Conservation (phyloP, 148 eudicot genomes). For the Simmondsia chinensis region DNA sequence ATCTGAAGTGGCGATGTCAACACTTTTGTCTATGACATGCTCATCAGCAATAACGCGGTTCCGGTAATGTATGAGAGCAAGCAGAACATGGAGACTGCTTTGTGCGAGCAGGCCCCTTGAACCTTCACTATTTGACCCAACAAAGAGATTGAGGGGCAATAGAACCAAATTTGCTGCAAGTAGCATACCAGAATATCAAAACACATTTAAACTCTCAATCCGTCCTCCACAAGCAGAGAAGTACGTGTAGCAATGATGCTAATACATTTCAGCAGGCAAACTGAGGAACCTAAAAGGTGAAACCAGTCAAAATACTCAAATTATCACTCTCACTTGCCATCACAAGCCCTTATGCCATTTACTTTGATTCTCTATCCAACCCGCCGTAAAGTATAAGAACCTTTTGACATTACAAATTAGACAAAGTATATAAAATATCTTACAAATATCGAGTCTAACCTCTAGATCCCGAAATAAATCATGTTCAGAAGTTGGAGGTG, state of each 20-base stretch:
- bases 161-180: slow-evolving; percentile 80
- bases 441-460: too few relatives aligned
- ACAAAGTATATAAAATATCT: too few relatives aligned
- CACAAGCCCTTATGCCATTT: too few relatives aligned
- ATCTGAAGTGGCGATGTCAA: slow-evolving; percentile 28
- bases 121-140: slow-evolving; percentile 48
- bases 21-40: slow-evolving; percentile 25
- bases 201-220: too few relatives aligned
- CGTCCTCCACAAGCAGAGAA: neutral
- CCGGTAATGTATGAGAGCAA: slow-evolving; percentile 69
- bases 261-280: neutral
- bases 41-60: slow-evolving; percentile 40
- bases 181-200: slow-evolving; percentile 9
- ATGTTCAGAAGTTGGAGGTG: too few relatives aligned
- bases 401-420: too few relatives aligned
- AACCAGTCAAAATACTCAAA: too few relatives aligned
- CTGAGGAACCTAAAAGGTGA: too few relatives aligned
- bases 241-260: neutral
- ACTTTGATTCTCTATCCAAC: too few relatives aligned
- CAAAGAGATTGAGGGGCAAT: slow-evolving; percentile 63
- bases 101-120: slow-evolving; percentile 57
- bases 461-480: too few relatives aligned
- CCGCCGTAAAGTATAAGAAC: too few relatives aligned
- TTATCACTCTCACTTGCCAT: too few relatives aligned
- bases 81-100: slow-evolving; percentile 69